Evolutionary conservation across 352 stramenopile genomes (phyloP).

Genomic region (Phytophthora cactorum): DNA sequence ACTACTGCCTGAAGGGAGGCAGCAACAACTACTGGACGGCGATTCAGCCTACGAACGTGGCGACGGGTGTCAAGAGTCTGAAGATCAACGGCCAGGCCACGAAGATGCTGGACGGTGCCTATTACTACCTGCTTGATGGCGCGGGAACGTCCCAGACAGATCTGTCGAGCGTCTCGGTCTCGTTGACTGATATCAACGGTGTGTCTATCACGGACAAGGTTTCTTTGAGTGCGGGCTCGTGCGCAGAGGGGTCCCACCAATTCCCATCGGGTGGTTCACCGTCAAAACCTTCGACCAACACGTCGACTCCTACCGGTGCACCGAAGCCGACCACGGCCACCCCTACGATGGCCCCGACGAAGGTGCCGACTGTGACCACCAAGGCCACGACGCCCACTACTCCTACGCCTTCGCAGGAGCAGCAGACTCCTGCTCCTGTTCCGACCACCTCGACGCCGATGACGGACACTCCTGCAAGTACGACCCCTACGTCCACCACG

Average conservation of each 20-base stretch:
- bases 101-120: constrained; percentile 45
- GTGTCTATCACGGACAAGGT: constrained; percentile 66
- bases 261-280: constrained; percentile 35
- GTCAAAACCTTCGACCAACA: constrained; percentile 12
- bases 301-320: constrained; percentile 11
- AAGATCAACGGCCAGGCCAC: constrained; percentile 66
- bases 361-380: constrained; percentile 14
- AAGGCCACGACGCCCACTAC: constrained; percentile 23
- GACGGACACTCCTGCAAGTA: constrained; percentile 12
- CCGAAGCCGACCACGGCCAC: constrained; percentile 9
- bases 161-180: constrained; percentile 41
- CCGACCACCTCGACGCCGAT: constrained; percentile 17
- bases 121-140: constrained; percentile 67
- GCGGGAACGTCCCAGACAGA: constrained; percentile 39
- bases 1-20: constrained; percentile 61
- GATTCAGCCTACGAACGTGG: constrained; percentile 53
- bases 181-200: constrained; percentile 61
- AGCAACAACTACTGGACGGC: constrained; percentile 59
- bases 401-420: constrained; percentile 18
- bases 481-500: constrained; percentile 28
- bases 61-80: constrained; percentile 44
- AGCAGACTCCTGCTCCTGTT: constrained; percentile 18
- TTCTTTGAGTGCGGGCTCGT: constrained; percentile 49
- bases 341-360: constrained; percentile 8
- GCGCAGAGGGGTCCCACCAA: constrained; percentile 53